Base-by-base conservation (phyloP, 768 basidiomycete genomes). In the Mrakia frigida region DNA sequence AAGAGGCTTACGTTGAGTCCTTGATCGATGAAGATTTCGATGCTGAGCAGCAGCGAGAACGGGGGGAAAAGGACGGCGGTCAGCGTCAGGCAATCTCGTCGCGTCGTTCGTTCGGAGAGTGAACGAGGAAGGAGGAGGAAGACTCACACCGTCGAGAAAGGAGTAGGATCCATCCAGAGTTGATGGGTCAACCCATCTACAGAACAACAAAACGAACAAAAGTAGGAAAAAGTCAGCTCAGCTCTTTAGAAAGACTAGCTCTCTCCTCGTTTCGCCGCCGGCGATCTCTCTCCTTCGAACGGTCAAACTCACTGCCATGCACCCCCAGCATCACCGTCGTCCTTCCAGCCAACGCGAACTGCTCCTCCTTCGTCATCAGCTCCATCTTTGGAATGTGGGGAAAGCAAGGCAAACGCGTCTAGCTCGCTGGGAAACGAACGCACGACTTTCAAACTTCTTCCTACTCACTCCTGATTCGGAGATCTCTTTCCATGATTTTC, bases 311-410 rank as follows among this genome's bases (percentile, higher is more conserved):
- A 28, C 56, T 71, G 6, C 50, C 70, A 31, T 71, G 53, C 50
- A 71, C 53, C n/a, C 70, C 70, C 0, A 71, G 25, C 70, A 71
- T 53, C 14, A 71, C 46, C 33, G 70, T 71, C 70, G 70, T 71
- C 53, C 70, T 71, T 13, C 25, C 31, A 16, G 70, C 70, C 14
- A 71, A 25, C 31, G n/a, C 50, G 16, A 71, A 71, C 35, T 71
- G 70, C 37, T 71, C 70, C n/a, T 52, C 70, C 31, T 52, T 71
- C 10, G 70, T 52, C 70, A 71, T 71, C 53, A 21, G 14, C 50
- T 59, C 43, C 70, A 71, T 71, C 35, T 33, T 31, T 18, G 70
- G 70, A 23, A 70, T n/a, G n/a, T n/a, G n/a, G n/a, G n/a, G n/a
- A n/a, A n/a, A n/a, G n/a, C n/a, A n/a, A n/a, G n/a, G n/a, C n/a